Conservation (phyloP, 352 stramenopile species). For the Albugo laibachii region DNA sequence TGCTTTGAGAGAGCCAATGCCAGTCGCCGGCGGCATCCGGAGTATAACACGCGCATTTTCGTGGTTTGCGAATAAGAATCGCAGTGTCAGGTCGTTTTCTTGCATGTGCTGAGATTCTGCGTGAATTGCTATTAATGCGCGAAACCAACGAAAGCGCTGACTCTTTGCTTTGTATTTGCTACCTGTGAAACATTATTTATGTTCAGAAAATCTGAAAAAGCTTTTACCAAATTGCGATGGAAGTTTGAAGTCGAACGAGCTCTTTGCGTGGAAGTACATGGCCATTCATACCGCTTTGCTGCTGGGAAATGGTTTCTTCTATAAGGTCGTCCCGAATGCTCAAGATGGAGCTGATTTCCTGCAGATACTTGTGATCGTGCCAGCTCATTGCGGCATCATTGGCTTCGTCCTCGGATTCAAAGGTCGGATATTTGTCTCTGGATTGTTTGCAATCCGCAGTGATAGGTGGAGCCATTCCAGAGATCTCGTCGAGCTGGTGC, state of each 20-base stretch:
- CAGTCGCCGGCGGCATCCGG: constrained; percentile 20
- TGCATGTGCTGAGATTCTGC: no score
- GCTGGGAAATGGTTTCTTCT: constrained; percentile 1
- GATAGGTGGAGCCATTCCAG: no score
- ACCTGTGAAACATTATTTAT: no score
- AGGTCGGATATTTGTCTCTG: not conserved
- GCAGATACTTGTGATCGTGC: constrained; percentile 2
- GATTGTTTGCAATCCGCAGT: not conserved
- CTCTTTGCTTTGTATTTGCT: no score
- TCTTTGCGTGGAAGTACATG: constrained; percentile 1
- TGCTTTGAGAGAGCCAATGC: constrained; percentile 38
- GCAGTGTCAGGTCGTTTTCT: constrained; percentile 30
- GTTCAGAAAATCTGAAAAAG: no score
- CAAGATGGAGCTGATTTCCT: not conserved
- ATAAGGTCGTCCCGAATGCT: not conserved
- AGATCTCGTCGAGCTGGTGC: no score
- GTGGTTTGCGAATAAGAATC: constrained; percentile 75
- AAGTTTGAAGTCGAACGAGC: constrained; percentile 3
- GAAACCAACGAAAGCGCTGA: no score
- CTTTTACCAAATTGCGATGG: constrained; percentile 5
- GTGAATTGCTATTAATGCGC: no score
- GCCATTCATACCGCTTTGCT: constrained; percentile 2
- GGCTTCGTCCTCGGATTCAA: not conserved
- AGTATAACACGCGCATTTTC: constrained; percentile 52
- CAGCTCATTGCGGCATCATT: not conserved